Base-by-base conservation (phyloP, 352 stramenopile species). In the Peronospora farinosa region DNA sequence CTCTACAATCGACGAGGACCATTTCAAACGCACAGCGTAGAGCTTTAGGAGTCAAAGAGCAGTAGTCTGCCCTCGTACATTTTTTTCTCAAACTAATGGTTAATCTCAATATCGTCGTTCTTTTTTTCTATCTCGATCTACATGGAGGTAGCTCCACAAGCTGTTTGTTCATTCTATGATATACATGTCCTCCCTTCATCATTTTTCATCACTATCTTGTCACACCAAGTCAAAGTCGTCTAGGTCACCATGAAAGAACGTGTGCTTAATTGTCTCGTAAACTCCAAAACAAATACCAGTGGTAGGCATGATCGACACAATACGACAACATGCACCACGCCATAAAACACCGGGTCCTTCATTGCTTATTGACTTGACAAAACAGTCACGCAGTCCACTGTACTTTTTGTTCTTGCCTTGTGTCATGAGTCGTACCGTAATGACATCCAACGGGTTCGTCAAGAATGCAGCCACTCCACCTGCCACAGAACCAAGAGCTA, bases 1-100 rank as follows among this genome's bases (percentile, higher is more conserved):
- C 74, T 93, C 83, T 47, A 96, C 86, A 17, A 92, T 96, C 60
- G 86, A 96, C 57, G 84, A 95, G 55, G 79, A 94, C 63, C 86
- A 96, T 65, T 93, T 91, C 61, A 91, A 88, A 64, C 75, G 84
- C 28, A 96, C 86, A 25, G 69, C 19, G 12, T 92, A 91, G 50
- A 40, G 19, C 25, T 7, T 7, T 1, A 23, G 15, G 5, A 21
- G 19, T 21, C 19, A 3, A 21, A 21, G 19, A 21, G 19, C 19
- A 21, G 19, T 7, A 23, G 21, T 13, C 6, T 11, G 15, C 19
- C 16, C 17, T 28, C 37, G 37, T 5, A 15, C n/a, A 28, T 43
- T 2, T 43, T 17, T 10, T 3, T 21, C 19, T 1, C 19, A 3
- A 21, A 1, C 3, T 3, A 21, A 21, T 21, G 19, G 19, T 21